Evolutionary conservation across 1,284 basidiomycete species (phyloP).

Genomic region (Tylopilus sp.): DNA sequence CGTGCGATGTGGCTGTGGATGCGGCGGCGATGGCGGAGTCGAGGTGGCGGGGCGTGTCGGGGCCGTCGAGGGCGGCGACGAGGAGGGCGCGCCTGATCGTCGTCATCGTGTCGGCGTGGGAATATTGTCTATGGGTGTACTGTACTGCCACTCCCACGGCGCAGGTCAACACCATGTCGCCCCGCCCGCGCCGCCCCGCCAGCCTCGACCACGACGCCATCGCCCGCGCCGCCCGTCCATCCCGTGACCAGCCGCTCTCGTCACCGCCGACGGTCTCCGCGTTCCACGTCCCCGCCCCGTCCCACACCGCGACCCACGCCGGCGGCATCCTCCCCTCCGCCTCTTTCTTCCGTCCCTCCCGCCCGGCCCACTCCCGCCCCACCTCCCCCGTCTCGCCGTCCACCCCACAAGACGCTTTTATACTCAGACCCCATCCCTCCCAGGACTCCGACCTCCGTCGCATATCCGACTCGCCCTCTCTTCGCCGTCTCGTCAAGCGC

Average conservation of each 20-base stretch:
- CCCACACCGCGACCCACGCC: constrained; percentile 54
- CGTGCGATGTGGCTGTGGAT: constrained; percentile 43
- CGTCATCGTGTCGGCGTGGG: constrained; percentile 11
- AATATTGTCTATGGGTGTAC: no score
- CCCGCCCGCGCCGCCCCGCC: constrained; percentile 6
- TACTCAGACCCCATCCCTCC: constrained; percentile 18
- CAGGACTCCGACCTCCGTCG: constrained; percentile 35
- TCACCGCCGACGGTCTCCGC: constrained; percentile 31
- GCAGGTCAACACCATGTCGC: not conserved
- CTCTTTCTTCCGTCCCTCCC: constrained; percentile 69
- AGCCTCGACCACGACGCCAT: constrained; percentile 22
- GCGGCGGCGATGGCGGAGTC: constrained; percentile 52
- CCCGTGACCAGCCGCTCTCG: constrained; percentile 25
- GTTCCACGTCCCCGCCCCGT: constrained; percentile 38
- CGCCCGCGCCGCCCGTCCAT: constrained; percentile 1
- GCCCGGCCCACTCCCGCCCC: constrained; percentile 45
- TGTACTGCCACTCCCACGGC: no score
- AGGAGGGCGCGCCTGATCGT: constrained; percentile 40
- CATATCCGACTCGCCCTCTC: constrained; percentile 33
- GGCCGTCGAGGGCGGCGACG: constrained; percentile 50
- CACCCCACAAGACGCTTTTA: not conserved
- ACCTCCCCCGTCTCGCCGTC: constrained; percentile 30
- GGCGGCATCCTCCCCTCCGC: constrained; percentile 72
- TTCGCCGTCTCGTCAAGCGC: constrained; percentile 44
- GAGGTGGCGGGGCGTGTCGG: constrained; percentile 54